A percentile compares a stretch with the other conserved stretches of the same genome.
Evolutionary conservation across 495 filamentous ascomycete species (phyloP).

Genomic region (Penicillium psychrofluorescens): DNA sequence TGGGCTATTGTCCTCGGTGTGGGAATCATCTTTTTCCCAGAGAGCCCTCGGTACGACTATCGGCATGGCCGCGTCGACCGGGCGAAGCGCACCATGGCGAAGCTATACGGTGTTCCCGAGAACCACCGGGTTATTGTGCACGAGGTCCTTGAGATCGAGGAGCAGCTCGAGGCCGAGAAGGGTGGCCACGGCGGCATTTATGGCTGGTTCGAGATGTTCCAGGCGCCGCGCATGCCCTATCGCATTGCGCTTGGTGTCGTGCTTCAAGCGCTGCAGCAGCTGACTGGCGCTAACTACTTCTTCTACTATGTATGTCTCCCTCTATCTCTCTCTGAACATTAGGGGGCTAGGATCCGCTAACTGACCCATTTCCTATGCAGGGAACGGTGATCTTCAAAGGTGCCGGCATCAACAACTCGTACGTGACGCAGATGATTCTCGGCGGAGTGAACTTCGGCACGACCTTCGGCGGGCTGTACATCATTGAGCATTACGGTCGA

Average conservation of each 20-base stretch:
- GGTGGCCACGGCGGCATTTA: conserved; percentile 35
- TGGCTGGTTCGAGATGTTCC: conserved; percentile 46
- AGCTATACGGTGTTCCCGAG: conserved; percentile 57
- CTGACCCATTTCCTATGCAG: conserved; percentile 20
- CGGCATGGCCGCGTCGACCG: conserved; percentile 51
- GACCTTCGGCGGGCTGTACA: conserved; percentile 61
- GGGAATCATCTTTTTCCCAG: conserved; percentile 64
- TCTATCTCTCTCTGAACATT: no score
- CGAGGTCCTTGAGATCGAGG: conserved; percentile 59
- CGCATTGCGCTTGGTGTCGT: conserved; percentile 57
- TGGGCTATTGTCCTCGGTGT: conserved; percentile 63
- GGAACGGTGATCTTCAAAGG: conserved; percentile 63
- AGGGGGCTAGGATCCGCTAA: conserved; percentile 21
- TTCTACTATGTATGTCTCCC: conserved; percentile 58
- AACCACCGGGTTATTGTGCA: conserved; percentile 53
- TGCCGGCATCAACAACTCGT: conserved; percentile 58
- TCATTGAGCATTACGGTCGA: conserved; percentile 63
- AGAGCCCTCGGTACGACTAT: conserved; percentile 62
- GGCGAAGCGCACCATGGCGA: conserved; percentile 58
- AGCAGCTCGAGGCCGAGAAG: conserved; percentile 42
- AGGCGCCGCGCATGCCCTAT: conserved; percentile 61
- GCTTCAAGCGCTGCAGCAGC: conserved; percentile 45
- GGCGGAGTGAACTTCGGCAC: conserved; percentile 64
- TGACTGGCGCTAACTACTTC: conserved; percentile 49
- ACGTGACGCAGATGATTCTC: conserved; percentile 65